Base-by-base conservation (phyloP, 768 basidiomycete species). In the Cystobasidium onofrii region DNA sequence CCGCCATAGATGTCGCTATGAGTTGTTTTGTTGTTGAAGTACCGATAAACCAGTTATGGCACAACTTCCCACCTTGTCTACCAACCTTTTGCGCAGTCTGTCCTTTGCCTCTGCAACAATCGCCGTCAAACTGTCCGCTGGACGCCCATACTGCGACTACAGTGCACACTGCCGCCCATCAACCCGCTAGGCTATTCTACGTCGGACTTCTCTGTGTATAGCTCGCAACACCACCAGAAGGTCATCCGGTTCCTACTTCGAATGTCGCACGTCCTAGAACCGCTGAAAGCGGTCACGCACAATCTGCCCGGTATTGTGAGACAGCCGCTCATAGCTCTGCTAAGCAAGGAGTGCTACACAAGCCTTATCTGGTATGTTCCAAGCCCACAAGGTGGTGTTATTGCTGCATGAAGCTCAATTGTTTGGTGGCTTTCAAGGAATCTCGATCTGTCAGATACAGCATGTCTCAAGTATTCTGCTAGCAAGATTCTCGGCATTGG, bases 401-500 rank as follows among this genome's bases (percentile, higher is more conserved):
- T 31, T 29, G 36, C 62, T 73, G 71, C 46, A 18, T 25, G 10
- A 29, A 29, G 50, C n/a, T n/a, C 20, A 44, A 1, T 60, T 1
- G 33, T 62, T 64, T 76, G 73, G n/a, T 50, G 25, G 74, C 44
- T 62, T 73, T 86, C 97, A 39, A 90, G 91, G 83, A 86, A 97
- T 80, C 85, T 95, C 71, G 82, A 96, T 81, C 76, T 96, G 23
- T 79, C 78, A 17, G 89, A 96, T 81, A 84, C 87, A 10, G 84
- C 89, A 73, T 99, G 96, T 81, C 84, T 98, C 80, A 93, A 93
- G 82, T 91, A 92, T 81, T 86, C 91, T 0, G 80, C 96, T 66
- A 96, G 93, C 1, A 98, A 98, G 80, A 93, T 88, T 0, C 83
- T 99, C 7, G 94, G 96, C 0, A 82, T 99, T 18, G 95, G 89